Conservation (phyloP, 2,329 filamentous ascomycete genomes). For the Calonectria pteridis region DNA sequence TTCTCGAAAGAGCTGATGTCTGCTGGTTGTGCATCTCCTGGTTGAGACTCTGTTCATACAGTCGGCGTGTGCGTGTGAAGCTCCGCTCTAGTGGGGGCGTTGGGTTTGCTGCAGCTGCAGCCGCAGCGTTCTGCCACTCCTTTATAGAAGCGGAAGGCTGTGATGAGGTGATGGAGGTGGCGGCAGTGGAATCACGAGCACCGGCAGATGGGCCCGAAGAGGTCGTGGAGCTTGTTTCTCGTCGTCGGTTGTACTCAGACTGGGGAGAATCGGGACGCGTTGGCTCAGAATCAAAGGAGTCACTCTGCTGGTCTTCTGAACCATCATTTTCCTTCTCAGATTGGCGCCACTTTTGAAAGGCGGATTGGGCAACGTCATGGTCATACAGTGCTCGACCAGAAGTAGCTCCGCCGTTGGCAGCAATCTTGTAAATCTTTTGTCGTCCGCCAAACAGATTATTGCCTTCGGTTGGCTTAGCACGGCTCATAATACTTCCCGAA, state of each 20-base stretch:
- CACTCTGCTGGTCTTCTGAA: conserved; percentile 50
- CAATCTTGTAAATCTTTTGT: conserved; percentile 94
- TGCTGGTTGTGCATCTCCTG: conserved; percentile 87
- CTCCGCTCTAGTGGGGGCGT: conserved; percentile 69
- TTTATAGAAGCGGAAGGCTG: conserved; percentile 69
- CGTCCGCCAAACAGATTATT: conserved; percentile 95
- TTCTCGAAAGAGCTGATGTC: conserved; percentile 78
- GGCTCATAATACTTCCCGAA: conserved; percentile 82
- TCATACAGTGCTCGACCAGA: conserved; percentile 83
- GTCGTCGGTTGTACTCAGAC: conserved; percentile 77
- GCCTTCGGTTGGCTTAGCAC: conserved; percentile 85
- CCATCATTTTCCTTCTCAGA: conserved; percentile 67
- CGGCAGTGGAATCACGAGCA: conserved; percentile 84
- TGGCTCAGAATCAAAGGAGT: conserved; percentile 40
- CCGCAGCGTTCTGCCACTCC: conserved; percentile 60
- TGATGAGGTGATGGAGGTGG: conserved; percentile 84
- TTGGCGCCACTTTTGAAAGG: conserved; percentile 82
- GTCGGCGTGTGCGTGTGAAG: conserved; percentile 76
- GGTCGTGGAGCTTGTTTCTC: conserved; percentile 88
- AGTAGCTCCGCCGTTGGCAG: conserved; percentile 64
- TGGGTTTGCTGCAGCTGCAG: conserved; percentile 52
- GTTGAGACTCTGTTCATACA: conserved; percentile 87
- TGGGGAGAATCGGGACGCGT: conserved; percentile 59
- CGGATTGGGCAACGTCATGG: conserved; percentile 84
- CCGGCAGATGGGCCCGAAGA: conserved; percentile 74